Evolutionary conservation across 2,329 filamentous ascomycete species (phyloP), one percentile per base, ranked within the genome.

Genomic region (Fusarium sterilihyphosum): DNA sequence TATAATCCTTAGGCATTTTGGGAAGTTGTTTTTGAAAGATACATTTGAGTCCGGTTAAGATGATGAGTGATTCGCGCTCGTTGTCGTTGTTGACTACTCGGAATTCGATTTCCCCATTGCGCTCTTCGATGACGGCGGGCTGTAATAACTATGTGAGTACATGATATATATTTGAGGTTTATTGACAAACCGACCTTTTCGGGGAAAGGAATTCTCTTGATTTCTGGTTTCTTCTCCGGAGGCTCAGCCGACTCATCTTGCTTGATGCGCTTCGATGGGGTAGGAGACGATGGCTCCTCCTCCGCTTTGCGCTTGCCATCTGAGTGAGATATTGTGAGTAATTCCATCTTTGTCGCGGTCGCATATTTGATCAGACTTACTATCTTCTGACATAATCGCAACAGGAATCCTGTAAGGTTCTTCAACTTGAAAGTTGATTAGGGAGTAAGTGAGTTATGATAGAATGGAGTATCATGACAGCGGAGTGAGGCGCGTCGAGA

Each of bases 1-100:
- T 98, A 82, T 99, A 99, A 81, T 98, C 96, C 83, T 98, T 98
- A 20, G 96, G 96, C 96, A 99, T 99, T 84, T 98, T 98, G 1
- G 96, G 96, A 11, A 99, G 88, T 81, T 99, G 96, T 78, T 98
- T 98, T 82, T 99, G 96, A 79, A 99, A 98, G 74, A 99, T 97
- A 81, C 95, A 98, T 82, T 98, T 99, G 63, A 99, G 87, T 20
- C 96, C 96, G 0, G 96, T 98, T 67, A 99, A 88, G 77, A 99
- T 97, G 80, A 98, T 97, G 75, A 95, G 92, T 80, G 94, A 97
- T 79, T 98, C 94, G 74, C 93, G 90, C 43, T 92, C 88, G 78
- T 93, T 93, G 80, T 99, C 96, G 81, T 99, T 99, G 87, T 98
- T 98, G 79, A 99, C 96, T 12, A 98, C 96, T 54, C 95, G 92